Evolutionary conservation across 257 asterid species (phyloP), one percentile per base, ranked within the genome.

Genomic region (Paraleonurus japonicus): DNA sequence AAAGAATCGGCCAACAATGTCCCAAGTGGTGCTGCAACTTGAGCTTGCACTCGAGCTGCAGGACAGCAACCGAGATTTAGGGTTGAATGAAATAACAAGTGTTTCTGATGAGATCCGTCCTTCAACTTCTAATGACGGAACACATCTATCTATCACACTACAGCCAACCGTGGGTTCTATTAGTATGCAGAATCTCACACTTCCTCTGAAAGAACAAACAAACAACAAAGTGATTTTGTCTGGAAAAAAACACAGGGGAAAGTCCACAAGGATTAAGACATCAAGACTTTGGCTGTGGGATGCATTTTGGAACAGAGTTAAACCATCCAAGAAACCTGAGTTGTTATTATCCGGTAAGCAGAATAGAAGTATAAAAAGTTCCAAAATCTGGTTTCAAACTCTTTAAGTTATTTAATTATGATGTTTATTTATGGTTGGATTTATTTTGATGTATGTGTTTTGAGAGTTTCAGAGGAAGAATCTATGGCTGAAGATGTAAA

Each of bases 1-100:
- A 32, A 80, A 64, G 30, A 71, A 78, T 65, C 82, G 85, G 23
- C 88, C 88, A 15, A 30, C 82, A 27, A 60, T 60, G 66, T 3
- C 81, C 28, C 82, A 83, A 57, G 82, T 86, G 16, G 78, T 83
- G 72, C 51, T 77, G 11, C 82, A 78, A 59, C 86, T 83, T 32
- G 82, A 80, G 53, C 66, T 73, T 48, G 87, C 85, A 58, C 70
- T 83, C 72, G 84, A 32, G 50, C 78, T 75, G 60, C 85, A 78
- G 61, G 81, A 75, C 20, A 59, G 13, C 27, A 15, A 32, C 27
- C 65, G 30, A 48, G 53, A 50, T 50, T 48, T 7, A 47, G 22
- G 22, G 22, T 47, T 47, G 22, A 47, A 47, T 47, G 20, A 15
- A 0, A 47, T 47, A 22, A 7, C 30, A 53, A 53, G 61, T 22